Evolutionary conservation across 352 stramenopile genomes (phyloP), one percentile per base, ranked within the genome.

Genomic region (Sclerospora graminicola): DNA sequence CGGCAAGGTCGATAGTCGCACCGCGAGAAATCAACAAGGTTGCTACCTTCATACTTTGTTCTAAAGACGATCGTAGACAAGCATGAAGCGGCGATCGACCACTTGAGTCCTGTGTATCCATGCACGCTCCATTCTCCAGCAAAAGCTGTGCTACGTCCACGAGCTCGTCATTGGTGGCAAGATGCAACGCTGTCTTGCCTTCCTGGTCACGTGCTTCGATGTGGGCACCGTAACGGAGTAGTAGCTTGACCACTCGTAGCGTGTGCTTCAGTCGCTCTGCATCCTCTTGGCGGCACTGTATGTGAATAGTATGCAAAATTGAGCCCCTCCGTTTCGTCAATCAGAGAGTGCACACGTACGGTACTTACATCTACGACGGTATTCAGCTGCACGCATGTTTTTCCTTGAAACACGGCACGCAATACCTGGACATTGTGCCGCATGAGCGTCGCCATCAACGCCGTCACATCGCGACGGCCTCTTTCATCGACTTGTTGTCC

Each of bases 391-490:
- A 33, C 49, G 4, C 58, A 45, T 3, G 34, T 47, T 0, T 30
- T 56, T 29, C 54, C 54, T 41, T 58, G 46, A 41, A 68, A 68
- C 18, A 68, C 50, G 3, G 28, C 59, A 29, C 59, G 59, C 45
- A 68, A 19, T n/a, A 54, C 54, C 18, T 68, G 59, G 24, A 64
- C 59, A 20, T 60, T 67, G 53, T 67, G 57, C 4, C 57, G 35
- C 53, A 67, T 50, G 8, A 68, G 31, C 14, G 59, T 68, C 7
- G 52, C 59, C 41, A 64, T 63, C 23, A 68, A 39, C 31, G 46
- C 59, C 26, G 54, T 68, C 24, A 64, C 49, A 13, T 54, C 54
- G 18, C 44, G 45, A 26, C 48, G 44, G 19, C 51, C 53, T 38
- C 47, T 34, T 26, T 49, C 44, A 28, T 67, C 57, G 26, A 62